Evolutionary conservation across 2,329 filamentous ascomycete species (phyloP), one percentile per base, ranked within the genome.

Genomic region (Myriosclerotinia duriaeana): DNA sequence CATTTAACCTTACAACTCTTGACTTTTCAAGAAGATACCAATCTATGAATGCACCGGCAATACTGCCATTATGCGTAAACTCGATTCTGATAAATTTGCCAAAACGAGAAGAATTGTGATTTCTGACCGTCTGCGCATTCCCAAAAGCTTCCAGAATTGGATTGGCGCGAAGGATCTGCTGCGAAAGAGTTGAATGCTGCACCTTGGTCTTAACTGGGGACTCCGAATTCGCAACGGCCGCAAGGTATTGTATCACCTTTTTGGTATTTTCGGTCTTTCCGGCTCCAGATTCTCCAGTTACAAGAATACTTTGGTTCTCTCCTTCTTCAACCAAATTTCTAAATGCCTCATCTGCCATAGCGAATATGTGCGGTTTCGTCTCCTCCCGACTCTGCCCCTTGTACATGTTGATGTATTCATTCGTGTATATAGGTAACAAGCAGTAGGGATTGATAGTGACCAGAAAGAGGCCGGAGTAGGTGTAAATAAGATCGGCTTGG

Each of bases 191-290:
- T 15, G 92, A 90, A 69, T 94, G 86, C 71, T 89, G 82, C 5
- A 78, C 76, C 81, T 89, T 79, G 80, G 82, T 79, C 82, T 88
- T 80, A 78, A 85, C 76, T 2, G 89, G 84, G 0, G 89, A 88
- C 68, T 98, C 94, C 0, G 91, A 87, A 53, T 91, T 90, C 12
- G 95, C 95, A 55, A 99, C 95, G 1, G 95, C 93, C 17, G 95
- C 95, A 53, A 99, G 87, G 76, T 99, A 99, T 75, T 99, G 96
- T 65, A 99, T 99, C 72, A 99, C 95, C 78, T 99, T 99, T 77
- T 99, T 99, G 20, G 95, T 99, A 77, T 99, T 99, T 77, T 99
- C 95, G 0, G 95, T 99, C 80, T 99, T 99, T 73, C 95, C 95
- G 44, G 95, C 95, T 76, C 95, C 95, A 22, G 95, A 99, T 80